Evolutionary conservation across 306 rosid species (phyloP).

Genomic region (Ormosia semicastrata): DNA sequence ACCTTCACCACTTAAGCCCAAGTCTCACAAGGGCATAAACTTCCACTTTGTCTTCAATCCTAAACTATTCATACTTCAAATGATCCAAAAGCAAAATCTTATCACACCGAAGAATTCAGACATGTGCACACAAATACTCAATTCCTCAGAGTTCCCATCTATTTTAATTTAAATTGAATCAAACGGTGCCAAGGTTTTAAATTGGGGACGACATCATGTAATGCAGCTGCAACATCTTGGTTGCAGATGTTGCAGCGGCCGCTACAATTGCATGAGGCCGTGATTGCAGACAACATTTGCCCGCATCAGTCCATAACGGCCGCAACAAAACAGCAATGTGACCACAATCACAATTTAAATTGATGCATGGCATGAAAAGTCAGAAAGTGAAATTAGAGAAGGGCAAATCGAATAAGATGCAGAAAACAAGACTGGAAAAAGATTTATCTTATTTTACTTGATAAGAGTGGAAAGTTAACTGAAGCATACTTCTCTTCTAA

Average conservation of each 20-base stretch:
- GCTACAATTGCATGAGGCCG: too few relatives aligned
- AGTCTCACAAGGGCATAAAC: background rate
- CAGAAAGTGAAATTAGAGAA: background rate
- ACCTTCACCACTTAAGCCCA: slow-evolving; percentile 5
- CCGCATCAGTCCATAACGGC: too few relatives aligned
- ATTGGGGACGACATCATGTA: too few relatives aligned
- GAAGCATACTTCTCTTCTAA: background rate
- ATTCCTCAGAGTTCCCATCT: background rate
- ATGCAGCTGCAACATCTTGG: too few relatives aligned
- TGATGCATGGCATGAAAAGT: background rate
- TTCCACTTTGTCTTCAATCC: background rate
- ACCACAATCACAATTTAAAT: background rate
- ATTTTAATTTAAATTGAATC: background rate
- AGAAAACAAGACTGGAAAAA: background rate
- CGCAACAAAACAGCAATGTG: too few relatives aligned
- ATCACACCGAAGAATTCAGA: slow-evolving; percentile 1
- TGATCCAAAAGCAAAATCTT: slow-evolving; percentile 4
- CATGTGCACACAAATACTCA: background rate
- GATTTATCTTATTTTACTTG: background rate
- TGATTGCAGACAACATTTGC: too few relatives aligned
- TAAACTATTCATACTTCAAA: slow-evolving; percentile 15
- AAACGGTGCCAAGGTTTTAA: background rate
- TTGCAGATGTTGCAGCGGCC: too few relatives aligned
- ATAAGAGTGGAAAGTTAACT: background rate
- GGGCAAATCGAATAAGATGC: background rate